Evolutionary conservation across 345 rosid species (phyloP), one percentile per base, ranked within the genome.

Genomic region (Triadica sebifera): DNA sequence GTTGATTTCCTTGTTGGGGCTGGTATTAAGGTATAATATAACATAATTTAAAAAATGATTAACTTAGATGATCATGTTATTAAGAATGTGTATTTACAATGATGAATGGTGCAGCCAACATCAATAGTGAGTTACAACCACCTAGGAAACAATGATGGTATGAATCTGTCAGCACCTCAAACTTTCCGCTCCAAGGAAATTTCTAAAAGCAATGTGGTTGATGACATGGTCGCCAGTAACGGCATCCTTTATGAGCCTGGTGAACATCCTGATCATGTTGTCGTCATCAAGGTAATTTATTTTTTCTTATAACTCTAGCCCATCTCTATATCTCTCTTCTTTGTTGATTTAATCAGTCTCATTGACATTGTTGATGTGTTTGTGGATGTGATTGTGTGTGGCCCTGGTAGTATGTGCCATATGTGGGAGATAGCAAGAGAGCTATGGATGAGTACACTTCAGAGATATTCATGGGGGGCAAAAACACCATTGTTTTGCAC

Each of bases 401-500:
- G 77, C 11, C 17, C 60, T 59, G 74, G 61, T 71, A 94, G 99
- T 90, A 95, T 75, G 98, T 95, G 79, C 98, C 98, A 3, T 93
- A 89, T 79, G 97, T 95, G 5, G 98, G 85, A n/a, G 99, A 95
- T 79, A 91, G 98, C 89, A 93, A 95, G 91, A 89, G 98, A 72
- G 99, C 99, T 47, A 90, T 93, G 98, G 99, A 95, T 77, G 99
- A 95, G 83, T 95, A 93, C 86, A 91, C 94, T 47, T 95, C 99
- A 49, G 99, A 95, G 87, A 93, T 93, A 59, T 95, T 95, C 90
- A 88, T 93, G 97, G 99, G 99, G 72, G 99, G 99, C 49, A 85
- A 74, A 80, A 95, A 50, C 91, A 95, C 99, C 4, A 95, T 95
- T 51, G 94, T 90, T 77, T 67, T 95, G 80, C 99, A 93, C 85